Evolutionary conservation across 2,329 filamentous ascomycete genomes (phyloP), one percentile per base, ranked within the genome.

Genomic region (Taxawa tesnikishii): DNA sequence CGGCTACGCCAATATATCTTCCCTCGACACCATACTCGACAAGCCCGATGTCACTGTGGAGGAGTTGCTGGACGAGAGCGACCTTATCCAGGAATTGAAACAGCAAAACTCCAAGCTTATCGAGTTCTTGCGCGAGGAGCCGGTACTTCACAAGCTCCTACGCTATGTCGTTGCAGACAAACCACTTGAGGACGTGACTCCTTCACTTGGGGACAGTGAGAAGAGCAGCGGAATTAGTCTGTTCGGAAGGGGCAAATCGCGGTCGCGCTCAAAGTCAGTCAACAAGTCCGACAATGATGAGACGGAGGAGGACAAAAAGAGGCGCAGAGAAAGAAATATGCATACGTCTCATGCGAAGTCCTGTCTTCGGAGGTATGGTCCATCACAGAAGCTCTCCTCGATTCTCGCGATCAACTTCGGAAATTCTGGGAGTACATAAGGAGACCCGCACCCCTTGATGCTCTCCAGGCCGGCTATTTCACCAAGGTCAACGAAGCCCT

Each of bases 401-500:
- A 92, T 49, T 88, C 87, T 54, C 77, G 78, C 34, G 64, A 74
- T 27, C 70, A 85, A 39, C 62, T 98, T 45, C 75, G 75, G 47
- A 73, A 79, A 43, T 96, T 98, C 56, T 98, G 90, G 90, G 67
- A 75, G 29, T 98, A 94, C 55, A 60, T 98, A 46, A 80, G 80
- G 52, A 73, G 78, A 34, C 73, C 83, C n/a, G 72, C 83, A 8
- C 83, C 88, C 3, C 70, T 98, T 34, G 88, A 96, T 54, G 82
- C 88, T 23, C 70, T 94, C 5, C 88, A 96, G 59, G 88, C 90
- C 12, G 87, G 87, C 50, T 98, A 98, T 55, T 98, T 98, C 54
- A 94, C 88, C 34, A 98, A 96, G 54, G 87, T 98, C 51, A 96
- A 96, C 56, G 90, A 98, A 61, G 82, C 84, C n/a, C 63, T 98